Percentiles rank a stretch among this genome's conserved stretches.
Conservation (phyloP, 192 early-diverging fungal species). For the Funneliformis geosporum region DNA sequence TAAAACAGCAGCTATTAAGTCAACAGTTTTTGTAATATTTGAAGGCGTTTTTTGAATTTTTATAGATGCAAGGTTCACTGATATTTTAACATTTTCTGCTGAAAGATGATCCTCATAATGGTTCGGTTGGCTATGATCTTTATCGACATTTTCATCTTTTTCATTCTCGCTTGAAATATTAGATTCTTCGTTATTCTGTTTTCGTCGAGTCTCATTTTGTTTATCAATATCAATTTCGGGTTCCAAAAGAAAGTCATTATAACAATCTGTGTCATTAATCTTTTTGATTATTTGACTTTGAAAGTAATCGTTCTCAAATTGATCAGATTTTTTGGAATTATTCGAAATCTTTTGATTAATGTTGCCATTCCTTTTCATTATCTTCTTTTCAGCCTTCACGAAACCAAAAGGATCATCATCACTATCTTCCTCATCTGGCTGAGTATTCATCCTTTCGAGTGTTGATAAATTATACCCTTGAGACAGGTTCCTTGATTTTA, state of each 20-base stretch:
- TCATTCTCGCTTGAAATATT: neutral
- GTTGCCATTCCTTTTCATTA: neutral
- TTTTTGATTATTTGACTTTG: neutral
- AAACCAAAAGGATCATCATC: neutral
- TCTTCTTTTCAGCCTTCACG: neutral
- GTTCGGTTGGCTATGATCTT: neutral
- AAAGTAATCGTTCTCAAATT: neutral
- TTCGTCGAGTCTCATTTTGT: neutral
- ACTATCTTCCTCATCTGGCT: neutral
- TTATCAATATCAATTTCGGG: neutral
- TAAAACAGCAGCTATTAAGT: neutral
- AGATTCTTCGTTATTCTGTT: neutral
- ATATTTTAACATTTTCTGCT: neutral
- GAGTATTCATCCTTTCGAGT: neutral
- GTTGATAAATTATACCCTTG: neutral
- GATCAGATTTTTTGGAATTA: neutral
- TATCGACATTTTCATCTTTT: neutral
- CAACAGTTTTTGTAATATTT: neutral
- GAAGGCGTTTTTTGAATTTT: neutral
- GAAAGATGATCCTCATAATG: neutral
- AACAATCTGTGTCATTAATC: neutral
- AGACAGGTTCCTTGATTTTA: neutral
- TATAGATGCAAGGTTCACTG: neutral
- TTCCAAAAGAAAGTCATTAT: neutral
- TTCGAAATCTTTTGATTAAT: neutral